A percentile compares a stretch with the other conserved stretches of the same genome.
phyloP scores from a whole-genome alignment of 2,329 filamentous ascomycete species.

The Kalaharituber pfeilii region DNA sequence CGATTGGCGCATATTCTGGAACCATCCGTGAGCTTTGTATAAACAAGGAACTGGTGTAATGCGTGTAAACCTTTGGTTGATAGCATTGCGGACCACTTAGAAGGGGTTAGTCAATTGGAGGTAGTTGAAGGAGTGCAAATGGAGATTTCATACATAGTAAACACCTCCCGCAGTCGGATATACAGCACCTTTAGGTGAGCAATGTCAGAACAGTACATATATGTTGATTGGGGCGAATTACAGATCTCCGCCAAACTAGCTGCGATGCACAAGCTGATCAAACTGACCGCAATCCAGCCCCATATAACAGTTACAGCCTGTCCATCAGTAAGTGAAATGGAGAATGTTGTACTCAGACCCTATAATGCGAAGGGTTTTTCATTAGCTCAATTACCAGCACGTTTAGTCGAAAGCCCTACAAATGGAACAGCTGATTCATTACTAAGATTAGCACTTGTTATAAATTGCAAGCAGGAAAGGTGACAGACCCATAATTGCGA shows the following conservation, averaged over 20 bases:
- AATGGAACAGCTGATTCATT: constrained; percentile 18
- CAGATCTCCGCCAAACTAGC: constrained; percentile 52
- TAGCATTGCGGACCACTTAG: constrained; percentile 43
- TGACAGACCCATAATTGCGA: constrained; percentile 48
- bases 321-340: constrained; percentile 50
- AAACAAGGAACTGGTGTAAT: too few relatives aligned
- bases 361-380: not conserved
- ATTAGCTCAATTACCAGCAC: not conserved
- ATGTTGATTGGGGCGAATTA: not conserved
- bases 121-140: too few relatives aligned
- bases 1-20: constrained; percentile 43
- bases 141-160: constrained; percentile 40
- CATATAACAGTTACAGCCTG: constrained; percentile 52
- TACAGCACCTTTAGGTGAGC: constrained; percentile 30
- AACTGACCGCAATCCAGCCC: constrained; percentile 49
- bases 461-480: not conserved
- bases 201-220: not conserved
- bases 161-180: constrained; percentile 52
- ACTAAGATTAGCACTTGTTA: not conserved
- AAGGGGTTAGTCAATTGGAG: not conserved
- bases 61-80: constrained; percentile 38
- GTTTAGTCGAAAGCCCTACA: constrained; percentile 6
- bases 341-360: constrained; percentile 39
- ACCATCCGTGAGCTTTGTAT: too few relatives aligned
- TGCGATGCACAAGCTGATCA: constrained; percentile 46